phyloP scores from a whole-genome alignment of 768 basidiomycete genomes.

The Trametopsis cervina region DNA sequence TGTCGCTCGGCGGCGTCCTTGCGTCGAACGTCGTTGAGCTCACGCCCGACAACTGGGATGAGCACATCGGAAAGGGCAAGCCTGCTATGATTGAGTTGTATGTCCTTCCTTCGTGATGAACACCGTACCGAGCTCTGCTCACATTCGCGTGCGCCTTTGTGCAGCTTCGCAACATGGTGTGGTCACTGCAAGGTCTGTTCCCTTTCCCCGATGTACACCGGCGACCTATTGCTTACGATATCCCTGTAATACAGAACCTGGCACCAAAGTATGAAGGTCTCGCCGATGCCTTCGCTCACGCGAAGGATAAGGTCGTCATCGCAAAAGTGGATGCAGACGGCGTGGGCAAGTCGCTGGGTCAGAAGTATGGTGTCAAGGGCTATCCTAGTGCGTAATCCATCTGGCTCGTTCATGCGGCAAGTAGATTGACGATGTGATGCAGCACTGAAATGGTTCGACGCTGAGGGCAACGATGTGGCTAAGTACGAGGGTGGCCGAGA shows the following conservation, averaged over 20 bases:
- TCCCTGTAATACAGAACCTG: conserved; percentile 49
- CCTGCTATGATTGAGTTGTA: conserved; percentile 90
- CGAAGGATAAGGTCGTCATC: conserved; percentile 77
- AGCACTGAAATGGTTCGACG: conserved; percentile 92
- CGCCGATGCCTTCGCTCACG: conserved; percentile 76
- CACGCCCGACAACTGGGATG: conserved; percentile 66
- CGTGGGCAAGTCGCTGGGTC: conserved; percentile 67
- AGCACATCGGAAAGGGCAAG: conserved; percentile 67
- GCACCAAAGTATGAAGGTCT: conserved; percentile 86
- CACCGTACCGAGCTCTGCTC: not conserved
- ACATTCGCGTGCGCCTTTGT: not conserved
- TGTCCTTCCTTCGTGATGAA: no score
- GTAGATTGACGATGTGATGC: not conserved
- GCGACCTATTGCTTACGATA: not conserved
- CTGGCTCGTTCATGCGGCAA: not conserved
- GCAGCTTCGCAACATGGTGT: conserved; percentile 85
- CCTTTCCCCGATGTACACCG: not conserved
- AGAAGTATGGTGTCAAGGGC: conserved; percentile 74
- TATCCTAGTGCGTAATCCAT: conserved; percentile 67
- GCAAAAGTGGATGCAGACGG: conserved; percentile 95
- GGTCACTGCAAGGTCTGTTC: conserved; percentile 78
- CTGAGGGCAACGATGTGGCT: conserved; percentile 50
- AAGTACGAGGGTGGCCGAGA: conserved; percentile 77
- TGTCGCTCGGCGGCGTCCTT: conserved; percentile 42
- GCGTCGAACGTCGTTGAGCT: conserved; percentile 87